Evolutionary conservation across 2,329 filamentous ascomycete genomes (phyloP).

Genomic region (Leptographium procerum): DNA sequence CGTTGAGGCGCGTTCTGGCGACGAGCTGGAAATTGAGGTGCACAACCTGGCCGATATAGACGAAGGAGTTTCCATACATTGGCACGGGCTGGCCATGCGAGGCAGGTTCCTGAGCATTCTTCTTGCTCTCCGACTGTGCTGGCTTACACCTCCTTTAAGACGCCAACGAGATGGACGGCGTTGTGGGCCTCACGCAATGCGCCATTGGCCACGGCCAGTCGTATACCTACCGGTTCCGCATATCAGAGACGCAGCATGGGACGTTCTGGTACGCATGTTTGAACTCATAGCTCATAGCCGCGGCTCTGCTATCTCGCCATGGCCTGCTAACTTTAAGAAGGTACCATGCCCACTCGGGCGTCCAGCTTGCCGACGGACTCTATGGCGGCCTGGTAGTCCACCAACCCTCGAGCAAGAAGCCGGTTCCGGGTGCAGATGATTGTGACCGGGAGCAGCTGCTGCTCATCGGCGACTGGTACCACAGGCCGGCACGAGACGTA

Average conservation of each 20-base stretch:
- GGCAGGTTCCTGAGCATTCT: not conserved
- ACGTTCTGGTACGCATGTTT: slow-evolving; percentile 49
- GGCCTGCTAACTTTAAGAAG: not conserved
- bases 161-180: slow-evolving; percentile 58
- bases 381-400: slow-evolving; percentile 7
- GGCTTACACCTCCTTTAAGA: not conserved
- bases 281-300: too few relatives aligned
- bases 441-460: slow-evolving; percentile 4
- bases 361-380: slow-evolving; percentile 5
- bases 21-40: slow-evolving; percentile 4
- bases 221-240: slow-evolving; percentile 60
- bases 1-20: slow-evolving; percentile 5
- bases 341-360: slow-evolving; percentile 5
- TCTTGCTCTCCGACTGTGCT: not conserved
- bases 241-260: slow-evolving; percentile 35
- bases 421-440: not conserved
- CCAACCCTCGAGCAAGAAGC: not conserved
- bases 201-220: slow-evolving; percentile 47
- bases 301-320: not conserved
- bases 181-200: slow-evolving; percentile 54
- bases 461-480: slow-evolving; percentile 8
- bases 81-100: slow-evolving; percentile 3
- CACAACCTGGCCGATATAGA: not conserved
- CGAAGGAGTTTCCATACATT: slow-evolving; percentile 5
- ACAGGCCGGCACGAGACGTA: not conserved